These are phyloP conservation scores for Aspergillus candidus DNA, from an alignment of 2,329 filamentous ascomycete species.

Conservation along the genomic window DNA sequence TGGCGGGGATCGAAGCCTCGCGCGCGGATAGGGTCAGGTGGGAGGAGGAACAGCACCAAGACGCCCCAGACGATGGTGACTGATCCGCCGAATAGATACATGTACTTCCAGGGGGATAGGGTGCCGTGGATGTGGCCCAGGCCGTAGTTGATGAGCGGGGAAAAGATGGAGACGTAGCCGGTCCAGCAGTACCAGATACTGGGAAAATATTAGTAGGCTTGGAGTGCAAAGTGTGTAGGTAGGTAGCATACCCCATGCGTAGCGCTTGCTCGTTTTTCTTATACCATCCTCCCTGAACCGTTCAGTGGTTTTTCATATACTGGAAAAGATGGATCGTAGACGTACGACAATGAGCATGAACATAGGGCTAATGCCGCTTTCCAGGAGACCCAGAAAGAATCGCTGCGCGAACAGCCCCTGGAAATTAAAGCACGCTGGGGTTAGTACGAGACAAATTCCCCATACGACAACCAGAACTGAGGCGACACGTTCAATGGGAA, in stretches of 20 bases:
- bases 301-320: not conserved
- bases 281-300: constrained; percentile 22
- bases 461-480: constrained; percentile 15
- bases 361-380: constrained; percentile 51
- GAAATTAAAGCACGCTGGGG: constrained; percentile 34
- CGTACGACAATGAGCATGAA: constrained; percentile 49
- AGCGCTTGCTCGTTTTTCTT: constrained; percentile 38
- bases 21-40: constrained; percentile 38
- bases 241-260: constrained; percentile 8
- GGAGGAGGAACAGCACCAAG: constrained; percentile 35
- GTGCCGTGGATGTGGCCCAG: constrained; percentile 40
- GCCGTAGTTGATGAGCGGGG: constrained; percentile 45
- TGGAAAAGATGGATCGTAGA: not conserved
- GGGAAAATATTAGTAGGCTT: not conserved
- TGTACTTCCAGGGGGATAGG: constrained; percentile 37
- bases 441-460: constrained; percentile 23
- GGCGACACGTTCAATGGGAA: constrained; percentile 43
- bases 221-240: not conserved
- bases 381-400: constrained; percentile 53
- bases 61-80: constrained; percentile 40
- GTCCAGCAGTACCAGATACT: constrained; percentile 41
- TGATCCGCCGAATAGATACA: constrained; percentile 39
- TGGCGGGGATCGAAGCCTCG: constrained; percentile 36
- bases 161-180: constrained; percentile 42
- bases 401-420: constrained; percentile 40